A percentile compares a stretch with the other conserved stretches of the same genome.
Evolutionary conservation across 2,329 filamentous ascomycete species (phyloP).

Genomic region (Coniochaeta sp.): DNA sequence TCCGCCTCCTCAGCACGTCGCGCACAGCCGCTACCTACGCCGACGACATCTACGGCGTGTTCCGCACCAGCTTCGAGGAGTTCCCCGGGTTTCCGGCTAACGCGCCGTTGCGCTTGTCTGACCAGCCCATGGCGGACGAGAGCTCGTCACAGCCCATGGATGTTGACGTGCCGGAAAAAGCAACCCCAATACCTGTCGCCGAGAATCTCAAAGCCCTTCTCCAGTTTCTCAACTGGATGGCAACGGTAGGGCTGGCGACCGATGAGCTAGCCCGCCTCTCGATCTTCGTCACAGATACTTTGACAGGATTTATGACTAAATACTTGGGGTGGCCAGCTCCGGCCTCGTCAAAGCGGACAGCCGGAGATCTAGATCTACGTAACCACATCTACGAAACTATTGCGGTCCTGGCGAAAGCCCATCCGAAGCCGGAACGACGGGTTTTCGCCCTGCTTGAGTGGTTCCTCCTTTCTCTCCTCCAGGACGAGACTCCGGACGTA

Average conservation of each 20-base stretch:
- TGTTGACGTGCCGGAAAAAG: not conserved
- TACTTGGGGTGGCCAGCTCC: slow-evolving; percentile 64
- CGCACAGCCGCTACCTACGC: slow-evolving; percentile 63
- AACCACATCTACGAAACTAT: slow-evolving; percentile 86
- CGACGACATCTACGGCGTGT: slow-evolving; percentile 58
- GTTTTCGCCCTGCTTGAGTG: slow-evolving; percentile 55
- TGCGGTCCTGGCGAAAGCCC: slow-evolving; percentile 66
- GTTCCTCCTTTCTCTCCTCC: slow-evolving; percentile 76
- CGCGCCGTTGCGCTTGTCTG: slow-evolving; percentile 43
- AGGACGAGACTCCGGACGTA: slow-evolving; percentile 69
- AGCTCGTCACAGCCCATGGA: slow-evolving; percentile 25
- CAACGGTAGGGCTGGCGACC: slow-evolving; percentile 57
- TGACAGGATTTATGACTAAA: slow-evolving; percentile 41
- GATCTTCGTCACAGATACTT: slow-evolving; percentile 8
- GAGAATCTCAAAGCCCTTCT: slow-evolving; percentile 81
- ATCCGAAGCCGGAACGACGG: slow-evolving; percentile 47
- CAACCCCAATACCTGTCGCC: slow-evolving; percentile 31
- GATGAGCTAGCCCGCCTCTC: slow-evolving; percentile 54
- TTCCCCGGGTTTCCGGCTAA: slow-evolving; percentile 9
- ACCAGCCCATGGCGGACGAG: not conserved
- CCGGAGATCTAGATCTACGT: slow-evolving; percentile 60
- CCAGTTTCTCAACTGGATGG: slow-evolving; percentile 79
- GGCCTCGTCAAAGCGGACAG: slow-evolving; percentile 28
- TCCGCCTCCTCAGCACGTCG: slow-evolving; percentile 72
- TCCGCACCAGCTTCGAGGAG: slow-evolving; percentile 25